These are phyloP conservation scores for Solanum verrucosum DNA, from an alignment of 257 asterid species.

Conservation along the genomic window DNA sequence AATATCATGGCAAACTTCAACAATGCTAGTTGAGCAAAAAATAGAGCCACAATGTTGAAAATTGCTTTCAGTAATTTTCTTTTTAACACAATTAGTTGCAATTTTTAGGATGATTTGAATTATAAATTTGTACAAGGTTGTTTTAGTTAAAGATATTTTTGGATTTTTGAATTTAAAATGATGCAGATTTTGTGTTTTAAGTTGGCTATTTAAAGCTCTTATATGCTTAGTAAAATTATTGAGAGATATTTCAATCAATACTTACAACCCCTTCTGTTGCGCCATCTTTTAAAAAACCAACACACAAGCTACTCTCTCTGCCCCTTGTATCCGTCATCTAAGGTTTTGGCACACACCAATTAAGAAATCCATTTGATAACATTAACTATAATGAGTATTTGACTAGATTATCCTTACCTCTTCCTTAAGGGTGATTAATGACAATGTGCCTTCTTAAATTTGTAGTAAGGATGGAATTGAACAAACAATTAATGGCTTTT, in stretches of 20 bases:
- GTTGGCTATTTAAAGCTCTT: neutral
- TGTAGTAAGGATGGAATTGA: neutral
- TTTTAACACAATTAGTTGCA: neutral
- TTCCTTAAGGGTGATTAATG: neutral
- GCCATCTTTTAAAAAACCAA: neutral
- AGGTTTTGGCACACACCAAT: neutral
- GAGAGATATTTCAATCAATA: neutral
- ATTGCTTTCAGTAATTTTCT: neutral
- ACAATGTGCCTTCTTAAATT: neutral
- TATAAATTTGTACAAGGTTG: neutral
- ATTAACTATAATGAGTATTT: neutral
- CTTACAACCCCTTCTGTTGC: neutral
- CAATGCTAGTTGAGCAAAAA: neutral
- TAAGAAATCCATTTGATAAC: neutral
- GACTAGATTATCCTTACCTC: neutral
- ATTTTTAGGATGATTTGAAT: neutral
- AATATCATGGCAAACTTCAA: neutral
- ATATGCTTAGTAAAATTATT: no score
- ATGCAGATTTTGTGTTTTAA: neutral
- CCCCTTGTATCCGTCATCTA: neutral
- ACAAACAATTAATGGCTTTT: neutral
- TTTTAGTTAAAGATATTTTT: neutral
- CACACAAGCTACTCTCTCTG: neutral
- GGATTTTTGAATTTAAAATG: neutral
- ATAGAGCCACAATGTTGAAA: neutral